Evolutionary conservation across 2,329 filamentous ascomycete species (phyloP).

Genomic region (Teratosphaeria viscida): DNA sequence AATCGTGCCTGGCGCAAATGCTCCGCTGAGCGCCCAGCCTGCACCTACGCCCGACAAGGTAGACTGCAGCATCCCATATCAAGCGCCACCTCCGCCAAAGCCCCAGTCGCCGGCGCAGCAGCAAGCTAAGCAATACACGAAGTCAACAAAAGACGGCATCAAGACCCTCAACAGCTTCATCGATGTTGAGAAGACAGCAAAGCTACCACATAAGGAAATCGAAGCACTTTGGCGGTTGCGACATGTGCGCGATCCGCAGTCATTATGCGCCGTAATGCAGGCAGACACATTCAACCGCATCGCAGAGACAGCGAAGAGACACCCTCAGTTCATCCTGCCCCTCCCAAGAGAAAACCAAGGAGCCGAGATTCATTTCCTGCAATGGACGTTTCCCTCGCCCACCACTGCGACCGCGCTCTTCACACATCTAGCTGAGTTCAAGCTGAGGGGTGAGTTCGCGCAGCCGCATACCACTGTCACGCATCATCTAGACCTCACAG

Average conservation of each 20-base stretch:
- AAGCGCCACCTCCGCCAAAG: constrained; percentile 27
- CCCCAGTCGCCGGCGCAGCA: constrained; percentile 11
- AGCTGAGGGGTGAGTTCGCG: constrained; percentile 78
- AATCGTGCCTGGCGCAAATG: constrained; percentile 42
- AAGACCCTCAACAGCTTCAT: constrained; percentile 60
- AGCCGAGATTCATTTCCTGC: constrained; percentile 89
- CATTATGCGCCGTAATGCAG: constrained; percentile 76
- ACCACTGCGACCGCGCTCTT: constrained; percentile 60
- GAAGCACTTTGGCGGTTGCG: constrained; percentile 82
- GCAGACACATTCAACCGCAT: constrained; percentile 63
- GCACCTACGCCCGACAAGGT: constrained; percentile 17
- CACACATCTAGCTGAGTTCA: constrained; percentile 88
- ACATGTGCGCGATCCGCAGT: constrained; percentile 60
- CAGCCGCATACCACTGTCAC: constrained; percentile 89
- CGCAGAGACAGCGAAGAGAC: constrained; percentile 55
- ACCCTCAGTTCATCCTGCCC: constrained; percentile 86
- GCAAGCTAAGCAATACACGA: constrained; percentile 23
- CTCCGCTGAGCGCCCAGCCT: constrained; percentile 26
- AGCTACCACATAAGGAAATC: constrained; percentile 70
- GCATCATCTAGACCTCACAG: constrained; percentile 71
- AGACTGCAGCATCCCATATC: constrained; percentile 21
- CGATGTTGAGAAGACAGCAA: constrained; percentile 66
- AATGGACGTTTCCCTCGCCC: constrained; percentile 81
- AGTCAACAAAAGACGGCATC: constrained; percentile 35
- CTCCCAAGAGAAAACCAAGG: constrained; percentile 58